Percentiles rank a stretch among this genome's conserved stretches.
Evolutionary conservation across 768 basidiomycete genomes (phyloP).

Genomic region (Lentinula sp.): DNA sequence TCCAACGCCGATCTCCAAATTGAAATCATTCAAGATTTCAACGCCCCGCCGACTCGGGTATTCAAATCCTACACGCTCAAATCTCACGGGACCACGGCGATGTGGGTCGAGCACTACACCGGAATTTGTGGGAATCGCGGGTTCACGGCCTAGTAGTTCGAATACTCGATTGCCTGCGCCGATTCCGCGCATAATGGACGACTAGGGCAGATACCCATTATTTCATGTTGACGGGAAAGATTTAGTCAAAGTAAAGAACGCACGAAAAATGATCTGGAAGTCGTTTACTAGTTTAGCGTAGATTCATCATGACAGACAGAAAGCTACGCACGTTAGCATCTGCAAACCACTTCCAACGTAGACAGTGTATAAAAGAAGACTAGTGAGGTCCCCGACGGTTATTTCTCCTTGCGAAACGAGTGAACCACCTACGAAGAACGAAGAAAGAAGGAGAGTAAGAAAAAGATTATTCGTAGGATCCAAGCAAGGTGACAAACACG

Average conservation of each 20-base stretch:
- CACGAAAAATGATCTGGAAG: slow-evolving; percentile 44
- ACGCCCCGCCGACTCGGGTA: slow-evolving; percentile 85
- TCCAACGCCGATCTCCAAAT: slow-evolving; percentile 75
- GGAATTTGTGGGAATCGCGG: slow-evolving; percentile 59
- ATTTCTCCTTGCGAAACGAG: slow-evolving; percentile 86
- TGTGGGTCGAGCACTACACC: slow-evolving; percentile 53
- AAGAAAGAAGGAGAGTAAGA: neutral
- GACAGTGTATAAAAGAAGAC: slow-evolving; percentile 84
- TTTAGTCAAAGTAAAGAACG: slow-evolving; percentile 8
- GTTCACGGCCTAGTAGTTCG: slow-evolving; percentile 78
- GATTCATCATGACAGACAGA: slow-evolving; percentile 5
- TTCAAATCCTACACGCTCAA: slow-evolving; percentile 81
- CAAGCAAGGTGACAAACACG: slow-evolving; percentile 11
- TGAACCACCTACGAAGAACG: slow-evolving; percentile 59
- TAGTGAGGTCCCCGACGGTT: slow-evolving; percentile 88
- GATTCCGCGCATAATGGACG: slow-evolving; percentile 94
- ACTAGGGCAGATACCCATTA: slow-evolving; percentile 31
- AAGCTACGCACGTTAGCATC: slow-evolving; percentile 60
- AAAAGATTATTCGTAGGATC: neutral
- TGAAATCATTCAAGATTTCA: slow-evolving; percentile 76
- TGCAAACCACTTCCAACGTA: slow-evolving; percentile 80
- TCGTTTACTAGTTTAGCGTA: slow-evolving; percentile 3
- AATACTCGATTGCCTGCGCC: slow-evolving; percentile 94
- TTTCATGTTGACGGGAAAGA: too few species aligned
- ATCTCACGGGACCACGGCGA: slow-evolving; percentile 66